A percentile compares a stretch with the other conserved stretches of the same genome.
Conservation (phyloP, 352 stramenopile genomes). For the Phytophthora pisi region DNA sequence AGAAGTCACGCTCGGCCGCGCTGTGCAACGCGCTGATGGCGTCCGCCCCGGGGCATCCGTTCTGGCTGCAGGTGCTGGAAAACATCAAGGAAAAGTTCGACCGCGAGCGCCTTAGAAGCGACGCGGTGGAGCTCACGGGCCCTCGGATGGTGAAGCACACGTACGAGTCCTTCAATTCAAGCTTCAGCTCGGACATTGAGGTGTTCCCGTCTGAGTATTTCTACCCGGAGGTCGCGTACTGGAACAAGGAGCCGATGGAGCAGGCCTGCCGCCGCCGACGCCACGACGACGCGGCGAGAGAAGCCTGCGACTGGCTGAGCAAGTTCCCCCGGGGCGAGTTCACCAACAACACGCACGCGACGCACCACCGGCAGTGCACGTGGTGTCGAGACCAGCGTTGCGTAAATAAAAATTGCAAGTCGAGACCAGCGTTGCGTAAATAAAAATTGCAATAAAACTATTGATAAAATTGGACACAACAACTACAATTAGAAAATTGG, state of each 20-base stretch:
- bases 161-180: slow-evolving; percentile 25
- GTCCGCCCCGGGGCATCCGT: slow-evolving; percentile 49
- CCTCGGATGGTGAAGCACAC: slow-evolving; percentile 56
- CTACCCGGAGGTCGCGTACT: slow-evolving; percentile 61
- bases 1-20: slow-evolving; percentile 32
- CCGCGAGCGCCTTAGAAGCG: slow-evolving; percentile 22
- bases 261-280: slow-evolving; percentile 30
- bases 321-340: slow-evolving; percentile 52
- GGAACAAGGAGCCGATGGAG: slow-evolving; percentile 50
- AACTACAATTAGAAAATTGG: too few species aligned
- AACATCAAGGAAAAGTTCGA: slow-evolving; percentile 53
- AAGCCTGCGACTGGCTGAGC: slow-evolving; percentile 48
- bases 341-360: slow-evolving; percentile 48
- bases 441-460: too few species aligned
- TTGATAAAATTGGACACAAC: too few species aligned
- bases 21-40: slow-evolving; percentile 71
- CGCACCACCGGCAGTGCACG: slow-evolving; percentile 67
- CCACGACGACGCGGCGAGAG: slow-evolving; percentile 24
- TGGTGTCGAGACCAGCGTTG: slow-evolving; percentile 59
- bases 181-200: slow-evolving; percentile 10
- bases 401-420: too few species aligned
- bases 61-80: slow-evolving; percentile 59
- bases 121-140: slow-evolving; percentile 52
- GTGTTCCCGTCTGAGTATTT: slow-evolving; percentile 54
- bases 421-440: too few species aligned